Conservation (phyloP, 768 basidiomycete genomes). For the Suillus hirtellus region DNA sequence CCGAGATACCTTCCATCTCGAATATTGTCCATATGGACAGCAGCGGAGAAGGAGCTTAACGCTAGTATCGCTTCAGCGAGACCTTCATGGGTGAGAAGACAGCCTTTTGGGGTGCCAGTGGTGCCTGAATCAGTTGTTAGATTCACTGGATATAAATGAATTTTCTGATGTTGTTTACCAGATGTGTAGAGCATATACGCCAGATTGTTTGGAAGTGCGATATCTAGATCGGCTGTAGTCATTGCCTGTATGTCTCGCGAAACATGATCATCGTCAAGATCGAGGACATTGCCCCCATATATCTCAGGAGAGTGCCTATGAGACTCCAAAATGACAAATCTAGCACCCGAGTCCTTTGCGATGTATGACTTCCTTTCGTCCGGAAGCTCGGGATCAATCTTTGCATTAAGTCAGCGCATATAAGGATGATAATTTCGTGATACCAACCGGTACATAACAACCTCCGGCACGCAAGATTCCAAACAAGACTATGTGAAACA, state of each 20-base stretch:
- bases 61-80: slow-evolving; percentile 34
- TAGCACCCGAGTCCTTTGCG: slow-evolving; percentile 41
- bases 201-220: slow-evolving; percentile 32
- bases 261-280: slow-evolving; percentile 22
- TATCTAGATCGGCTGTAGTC: slow-evolving; percentile 28
- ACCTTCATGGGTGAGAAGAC: slow-evolving; percentile 40
- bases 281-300: slow-evolving; percentile 25
- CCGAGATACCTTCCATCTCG: slow-evolving; percentile 38
- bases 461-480: slow-evolving; percentile 49
- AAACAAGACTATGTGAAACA: slow-evolving; percentile 44
- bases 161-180: slow-evolving; percentile 28
- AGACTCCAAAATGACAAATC: slow-evolving; percentile 41
- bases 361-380: slow-evolving; percentile 47
- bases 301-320: slow-evolving; percentile 6
- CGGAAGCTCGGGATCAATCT: slow-evolving; percentile 55
- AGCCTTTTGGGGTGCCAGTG: slow-evolving; percentile 54
- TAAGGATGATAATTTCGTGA: not conserved
- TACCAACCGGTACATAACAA: slow-evolving; percentile 51
- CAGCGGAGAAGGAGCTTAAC: slow-evolving; percentile 26
- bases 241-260: slow-evolving; percentile 31
- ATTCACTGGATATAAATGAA: not conserved
- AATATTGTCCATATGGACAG: slow-evolving; percentile 24
- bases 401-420: slow-evolving; percentile 5
- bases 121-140: slow-evolving; percentile 36
- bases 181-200: slow-evolving; percentile 54